Evolutionary conservation across 148 eudicot genomes (phyloP).

Genomic region (Rhododendron henanense): DNA sequence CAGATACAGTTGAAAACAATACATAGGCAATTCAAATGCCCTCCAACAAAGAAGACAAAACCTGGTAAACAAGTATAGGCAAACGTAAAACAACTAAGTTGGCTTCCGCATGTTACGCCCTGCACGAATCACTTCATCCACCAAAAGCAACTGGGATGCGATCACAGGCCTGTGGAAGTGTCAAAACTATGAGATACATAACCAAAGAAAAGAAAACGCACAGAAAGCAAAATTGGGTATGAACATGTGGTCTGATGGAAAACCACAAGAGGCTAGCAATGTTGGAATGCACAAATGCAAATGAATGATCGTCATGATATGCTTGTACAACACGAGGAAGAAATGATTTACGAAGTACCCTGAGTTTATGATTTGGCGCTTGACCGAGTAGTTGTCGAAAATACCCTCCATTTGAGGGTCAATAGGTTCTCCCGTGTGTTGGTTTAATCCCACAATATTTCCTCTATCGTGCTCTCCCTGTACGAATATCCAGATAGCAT

Average conservation of each 20-base stretch:
- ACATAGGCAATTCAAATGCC: too few relatives aligned
- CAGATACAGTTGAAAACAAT: too few relatives aligned
- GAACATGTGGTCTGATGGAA: neutral
- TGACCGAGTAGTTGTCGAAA: constrained; percentile 88
- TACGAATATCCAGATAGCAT: neutral
- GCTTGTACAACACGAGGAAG: neutral
- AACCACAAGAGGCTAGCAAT: neutral
- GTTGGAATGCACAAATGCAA: neutral
- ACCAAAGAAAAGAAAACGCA: neutral
- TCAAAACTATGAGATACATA: neutral
- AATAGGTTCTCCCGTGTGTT: constrained; percentile 79
- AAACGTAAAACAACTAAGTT: too few relatives aligned
- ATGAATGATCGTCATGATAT: neutral
- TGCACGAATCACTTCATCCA: constrained; percentile 97
- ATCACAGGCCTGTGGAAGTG: constrained; percentile 67
- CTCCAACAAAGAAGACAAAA: too few relatives aligned
- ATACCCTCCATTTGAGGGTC: constrained; percentile 99
- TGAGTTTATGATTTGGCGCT: constrained; percentile 88
- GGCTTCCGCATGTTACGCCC: constrained; percentile 98
- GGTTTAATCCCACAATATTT: constrained; percentile 78
- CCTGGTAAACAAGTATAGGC: too few relatives aligned
- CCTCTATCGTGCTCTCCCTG: constrained; percentile 97
- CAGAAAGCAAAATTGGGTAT: neutral
- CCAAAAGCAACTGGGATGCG: constrained; percentile 85
- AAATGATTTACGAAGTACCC: constrained; percentile 42